Base-by-base conservation (phyloP, 345 rosid genomes). In the Erodium maritimum region DNA sequence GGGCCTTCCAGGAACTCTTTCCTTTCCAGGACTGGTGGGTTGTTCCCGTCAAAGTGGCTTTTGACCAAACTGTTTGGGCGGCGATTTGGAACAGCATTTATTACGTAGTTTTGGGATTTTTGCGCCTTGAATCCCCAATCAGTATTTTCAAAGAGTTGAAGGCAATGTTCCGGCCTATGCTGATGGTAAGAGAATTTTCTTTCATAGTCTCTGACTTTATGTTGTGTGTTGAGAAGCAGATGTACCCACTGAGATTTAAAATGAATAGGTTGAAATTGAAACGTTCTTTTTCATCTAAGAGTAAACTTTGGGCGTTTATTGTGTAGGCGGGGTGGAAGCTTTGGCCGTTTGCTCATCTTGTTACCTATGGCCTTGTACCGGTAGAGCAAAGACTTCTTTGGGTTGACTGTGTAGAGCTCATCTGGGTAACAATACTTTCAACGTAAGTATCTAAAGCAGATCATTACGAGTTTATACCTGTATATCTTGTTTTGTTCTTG, bases 311-410 rank as follows among this genome's bases (percentile, higher is more conserved):
- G 25, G 63, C 67, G 53, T 73, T 52, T 61, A 4, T 45, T 29
- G 1, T 65, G 66, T 82, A 93, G 99, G 99, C 99, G 5, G 99
- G 99, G 12, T 89, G 99, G 99, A 93, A 93, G 68, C 91, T 93
- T 50, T 93, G 99, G 99, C 99, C 99, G 29, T 93, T 89, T 66
- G 99, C 99, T 61, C 96, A 93, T 82, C 83, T 91, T 66, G 64
- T 89, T 60, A 93, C 99, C n/a, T 86, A 93, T 37, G 99, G 99
- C 57, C 66, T 80, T 69, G 53, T 93, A 17, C 99, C 99, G 16
- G 78, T 93, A 37, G 88, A 93, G 56, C 96, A 93, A 80, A 73
- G 99, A 55, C 96, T 93, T 60, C 94, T 89, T 11, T 93, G 99
- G 99, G 96, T 89, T 68, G 99, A 93, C 67, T 85, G 91, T 12